A percentile compares a stretch with the other conserved stretches of the same genome.
Conservation (phyloP, 352 stramenopile species). For the Globisporangium paddicum region DNA sequence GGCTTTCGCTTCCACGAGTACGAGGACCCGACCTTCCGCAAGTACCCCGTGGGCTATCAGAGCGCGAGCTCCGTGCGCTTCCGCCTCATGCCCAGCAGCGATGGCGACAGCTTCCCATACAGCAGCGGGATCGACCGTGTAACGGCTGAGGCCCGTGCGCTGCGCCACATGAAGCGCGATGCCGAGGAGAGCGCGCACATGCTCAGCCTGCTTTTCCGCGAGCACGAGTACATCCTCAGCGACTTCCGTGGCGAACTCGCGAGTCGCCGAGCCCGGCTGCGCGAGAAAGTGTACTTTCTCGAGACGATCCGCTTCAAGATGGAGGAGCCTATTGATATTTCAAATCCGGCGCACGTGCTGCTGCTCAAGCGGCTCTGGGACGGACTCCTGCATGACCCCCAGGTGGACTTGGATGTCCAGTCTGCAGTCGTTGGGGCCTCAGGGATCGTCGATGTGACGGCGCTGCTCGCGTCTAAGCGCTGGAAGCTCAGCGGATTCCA, state of each 20-base stretch:
- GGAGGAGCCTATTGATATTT: constrained; percentile 57
- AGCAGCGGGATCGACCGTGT: constrained; percentile 26
- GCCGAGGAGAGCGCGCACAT: constrained; percentile 66
- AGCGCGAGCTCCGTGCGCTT: constrained; percentile 41
- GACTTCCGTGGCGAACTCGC: constrained; percentile 62
- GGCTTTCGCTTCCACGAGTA: constrained; percentile 60
- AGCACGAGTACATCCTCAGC: constrained; percentile 47
- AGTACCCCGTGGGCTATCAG: constrained; percentile 73
- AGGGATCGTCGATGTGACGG: constrained; percentile 30
- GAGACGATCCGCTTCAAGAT: constrained; percentile 71
- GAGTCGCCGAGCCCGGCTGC: constrained; percentile 34
- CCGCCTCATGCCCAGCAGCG: constrained; percentile 39
- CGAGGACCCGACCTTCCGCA: constrained; percentile 57
- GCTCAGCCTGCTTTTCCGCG: constrained; percentile 52
- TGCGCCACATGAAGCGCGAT: constrained; percentile 54
- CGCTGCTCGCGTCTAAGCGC: constrained; percentile 51
- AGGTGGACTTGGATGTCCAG: constrained; percentile 14
- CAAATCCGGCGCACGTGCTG: constrained; percentile 41
- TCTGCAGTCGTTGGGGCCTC: constrained; percentile 12
- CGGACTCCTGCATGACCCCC: constrained; percentile 24
- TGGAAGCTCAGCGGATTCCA: constrained; percentile 77
- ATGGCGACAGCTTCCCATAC: constrained; percentile 34
- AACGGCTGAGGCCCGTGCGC: constrained; percentile 29
- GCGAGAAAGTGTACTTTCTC: constrained; percentile 59
- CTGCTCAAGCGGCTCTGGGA: constrained; percentile 74